These are phyloP conservation scores for Lenwebbia sp. DNA, from an alignment of 345 rosid species.

Conservation along the genomic window DNA sequence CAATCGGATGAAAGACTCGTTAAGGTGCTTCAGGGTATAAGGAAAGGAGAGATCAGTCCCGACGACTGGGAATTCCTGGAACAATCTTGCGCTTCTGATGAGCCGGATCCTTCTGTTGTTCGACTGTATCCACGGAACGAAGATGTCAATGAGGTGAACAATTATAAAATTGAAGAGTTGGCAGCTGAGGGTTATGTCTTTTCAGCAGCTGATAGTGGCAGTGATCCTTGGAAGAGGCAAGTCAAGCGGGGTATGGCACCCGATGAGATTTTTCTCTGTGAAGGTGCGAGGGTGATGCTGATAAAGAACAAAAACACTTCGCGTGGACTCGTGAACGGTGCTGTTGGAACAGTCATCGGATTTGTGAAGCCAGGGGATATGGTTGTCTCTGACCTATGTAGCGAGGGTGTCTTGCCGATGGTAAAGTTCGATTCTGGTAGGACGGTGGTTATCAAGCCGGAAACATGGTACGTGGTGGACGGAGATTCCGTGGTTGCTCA, in stretches of 20 bases:
- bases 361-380: not conserved
- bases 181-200: not conserved
- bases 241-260: constrained; percentile 9
- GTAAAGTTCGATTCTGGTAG: constrained; percentile 15
- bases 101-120: constrained; percentile 8
- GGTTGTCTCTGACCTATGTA: not conserved
- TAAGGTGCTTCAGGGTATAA: constrained; percentile 9
- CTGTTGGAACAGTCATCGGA: constrained; percentile 9
- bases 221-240: not conserved
- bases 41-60: constrained; percentile 14
- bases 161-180: constrained; percentile 6
- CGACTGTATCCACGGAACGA: constrained; percentile 13
- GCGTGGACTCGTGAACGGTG: constrained; percentile 11
- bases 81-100: constrained; percentile 1
- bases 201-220: constrained; percentile 6
- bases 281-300: constrained; percentile 19
- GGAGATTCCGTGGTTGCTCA: constrained; percentile 3
- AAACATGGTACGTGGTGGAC: constrained; percentile 1
- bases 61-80: constrained; percentile 9
- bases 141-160: constrained; percentile 11
- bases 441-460: not conserved
- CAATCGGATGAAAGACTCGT: constrained; percentile 21
- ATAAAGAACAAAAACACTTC: constrained; percentile 6
- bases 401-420: not conserved
- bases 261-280: constrained; percentile 1